Evolutionary conservation across 2,329 filamentous ascomycete species (phyloP).

Genomic region (Aspergillus spinulosporus): DNA sequence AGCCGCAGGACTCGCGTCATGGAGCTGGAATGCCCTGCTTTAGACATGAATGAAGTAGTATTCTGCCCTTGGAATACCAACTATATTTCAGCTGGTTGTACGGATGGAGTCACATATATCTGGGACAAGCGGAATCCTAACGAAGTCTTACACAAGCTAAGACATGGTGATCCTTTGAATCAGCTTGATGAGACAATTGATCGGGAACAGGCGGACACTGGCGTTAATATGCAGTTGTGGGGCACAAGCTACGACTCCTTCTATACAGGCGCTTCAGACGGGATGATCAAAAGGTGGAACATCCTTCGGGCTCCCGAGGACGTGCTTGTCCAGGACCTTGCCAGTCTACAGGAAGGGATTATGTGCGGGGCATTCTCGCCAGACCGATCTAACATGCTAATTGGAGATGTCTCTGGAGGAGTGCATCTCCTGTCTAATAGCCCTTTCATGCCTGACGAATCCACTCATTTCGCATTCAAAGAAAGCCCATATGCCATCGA

Average conservation of each 20-base stretch:
- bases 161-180: slow-evolving; percentile 53
- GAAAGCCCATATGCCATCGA: not conserved
- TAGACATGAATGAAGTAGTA: slow-evolving; percentile 62
- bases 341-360: slow-evolving; percentile 53
- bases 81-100: slow-evolving; percentile 60
- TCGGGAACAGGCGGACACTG: slow-evolving; percentile 57
- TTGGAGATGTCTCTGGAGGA: slow-evolving; percentile 59
- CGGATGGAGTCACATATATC: slow-evolving; percentile 59
- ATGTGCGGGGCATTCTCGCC: slow-evolving; percentile 60
- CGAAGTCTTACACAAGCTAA: slow-evolving; percentile 50
- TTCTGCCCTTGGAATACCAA: slow-evolving; percentile 50
- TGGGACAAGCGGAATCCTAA: slow-evolving; percentile 58
- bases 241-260: slow-evolving; percentile 53
- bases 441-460: slow-evolving; percentile 26
- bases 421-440: slow-evolving; percentile 53
- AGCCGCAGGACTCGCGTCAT: slow-evolving; percentile 37
- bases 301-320: slow-evolving; percentile 54
- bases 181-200: slow-evolving; percentile 42
- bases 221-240: slow-evolving; percentile 61
- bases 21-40: slow-evolving; percentile 57
- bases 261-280: slow-evolving; percentile 63
- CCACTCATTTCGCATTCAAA: slow-evolving; percentile 18
- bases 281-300: slow-evolving; percentile 61
- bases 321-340: slow-evolving; percentile 53
- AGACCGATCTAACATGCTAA: slow-evolving; percentile 56